phyloP scores from a whole-genome alignment of 2,329 filamentous ascomycete genomes.

The Fusarium burgessii region DNA sequence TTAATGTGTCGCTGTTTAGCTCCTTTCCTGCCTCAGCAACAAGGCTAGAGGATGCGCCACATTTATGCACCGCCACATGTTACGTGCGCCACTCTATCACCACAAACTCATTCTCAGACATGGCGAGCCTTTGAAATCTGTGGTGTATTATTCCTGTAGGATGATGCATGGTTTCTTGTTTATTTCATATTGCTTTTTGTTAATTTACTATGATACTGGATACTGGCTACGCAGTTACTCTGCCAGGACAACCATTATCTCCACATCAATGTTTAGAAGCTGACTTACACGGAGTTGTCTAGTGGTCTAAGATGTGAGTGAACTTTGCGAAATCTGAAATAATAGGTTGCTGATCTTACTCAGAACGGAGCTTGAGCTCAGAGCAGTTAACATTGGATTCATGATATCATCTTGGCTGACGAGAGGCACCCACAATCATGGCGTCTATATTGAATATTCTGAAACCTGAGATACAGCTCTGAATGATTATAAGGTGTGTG shows the following conservation, averaged over 20 bases:
- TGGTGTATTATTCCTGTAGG: not conserved
- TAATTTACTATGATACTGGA: not conserved
- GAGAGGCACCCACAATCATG: slow-evolving; percentile 14
- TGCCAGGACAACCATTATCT: not conserved
- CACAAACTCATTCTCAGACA: not conserved
- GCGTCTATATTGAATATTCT: slow-evolving; percentile 13
- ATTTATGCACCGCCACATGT: slow-evolving; percentile 28
- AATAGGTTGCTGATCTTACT: not conserved
- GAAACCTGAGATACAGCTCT: slow-evolving; percentile 15
- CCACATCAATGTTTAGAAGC: not conserved
- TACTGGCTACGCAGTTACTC: not conserved
- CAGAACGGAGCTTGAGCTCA: not conserved
- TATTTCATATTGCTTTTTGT: not conserved
- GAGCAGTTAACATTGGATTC: slow-evolving; percentile 4
- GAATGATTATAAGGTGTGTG: not conserved
- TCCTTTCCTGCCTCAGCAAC: slow-evolving; percentile 46
- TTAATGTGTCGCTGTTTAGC: slow-evolving; percentile 35
- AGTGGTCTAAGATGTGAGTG: not conserved
- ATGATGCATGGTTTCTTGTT: not conserved
- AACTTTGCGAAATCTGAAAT: not conserved
- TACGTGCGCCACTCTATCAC: slow-evolving; percentile 1
- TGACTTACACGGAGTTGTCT: slow-evolving; percentile 5
- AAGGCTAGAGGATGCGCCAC: slow-evolving; percentile 41
- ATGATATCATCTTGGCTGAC: slow-evolving; percentile 1
- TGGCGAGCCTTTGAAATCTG: not conserved